These are phyloP conservation scores for Naganishia liquefaciens DNA, from an alignment of 1,284 basidiomycete genomes.

Conservation along the genomic window DNA sequence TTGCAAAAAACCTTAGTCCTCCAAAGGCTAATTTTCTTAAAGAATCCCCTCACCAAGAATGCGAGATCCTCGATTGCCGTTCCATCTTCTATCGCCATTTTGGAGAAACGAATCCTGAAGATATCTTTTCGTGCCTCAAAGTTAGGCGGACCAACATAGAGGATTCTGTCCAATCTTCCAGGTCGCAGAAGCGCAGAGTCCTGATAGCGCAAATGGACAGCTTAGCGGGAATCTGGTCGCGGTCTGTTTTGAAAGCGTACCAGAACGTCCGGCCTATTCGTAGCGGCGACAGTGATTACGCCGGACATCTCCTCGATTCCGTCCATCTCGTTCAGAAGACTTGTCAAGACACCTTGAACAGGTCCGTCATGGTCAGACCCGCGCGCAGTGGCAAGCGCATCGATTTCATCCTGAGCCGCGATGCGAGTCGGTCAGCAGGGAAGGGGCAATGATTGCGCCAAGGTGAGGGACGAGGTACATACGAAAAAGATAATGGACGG, in stretches of 20 bases:
- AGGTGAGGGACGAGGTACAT: too few relatives aligned
- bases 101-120: slow-evolving; percentile 69
- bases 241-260: slow-evolving; percentile 57
- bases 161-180: slow-evolving; percentile 88
- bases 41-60: slow-evolving; percentile 61
- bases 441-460: background rate
- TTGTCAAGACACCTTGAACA: slow-evolving; percentile 88
- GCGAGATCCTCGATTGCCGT: slow-evolving; percentile 74
- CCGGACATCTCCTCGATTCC: slow-evolving; percentile 90
- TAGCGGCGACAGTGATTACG: slow-evolving; percentile 93
- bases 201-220: slow-evolving; percentile 54
- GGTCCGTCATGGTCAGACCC: slow-evolving; percentile 64
- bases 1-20: background rate
- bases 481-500: slow-evolving; percentile 97
- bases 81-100: slow-evolving; percentile 75
- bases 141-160: slow-evolving; percentile 94
- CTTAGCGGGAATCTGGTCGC: background rate
- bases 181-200: slow-evolving; percentile 94
- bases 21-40: slow-evolving; percentile 11
- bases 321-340: slow-evolving; percentile 96
- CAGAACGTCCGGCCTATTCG: slow-evolving; percentile 90
- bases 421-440: slow-evolving; percentile 12
- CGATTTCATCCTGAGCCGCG: slow-evolving; percentile 84
- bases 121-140: slow-evolving; percentile 77
- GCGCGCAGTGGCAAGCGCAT: slow-evolving; percentile 83